phyloP scores from a whole-genome alignment of 495 filamentous ascomycete species.

The Trichoderma orchidacearum region DNA sequence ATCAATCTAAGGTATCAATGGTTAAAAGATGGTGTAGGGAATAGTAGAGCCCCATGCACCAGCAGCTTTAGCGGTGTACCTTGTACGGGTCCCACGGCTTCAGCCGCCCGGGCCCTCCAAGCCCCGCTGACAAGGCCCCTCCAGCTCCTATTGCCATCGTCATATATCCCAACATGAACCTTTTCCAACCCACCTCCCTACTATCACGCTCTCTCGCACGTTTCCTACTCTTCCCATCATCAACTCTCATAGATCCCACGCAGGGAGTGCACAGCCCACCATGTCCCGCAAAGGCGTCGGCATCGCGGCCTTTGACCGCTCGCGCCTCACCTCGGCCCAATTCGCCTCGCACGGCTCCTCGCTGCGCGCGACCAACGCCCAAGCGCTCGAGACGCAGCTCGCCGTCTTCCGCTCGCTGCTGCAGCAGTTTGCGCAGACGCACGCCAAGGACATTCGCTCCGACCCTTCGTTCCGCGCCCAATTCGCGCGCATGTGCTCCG shows the following conservation, averaged over 20 bases:
- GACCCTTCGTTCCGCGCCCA: conserved; percentile 90
- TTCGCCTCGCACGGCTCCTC: conserved; percentile 79
- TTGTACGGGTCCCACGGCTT: too few relatives aligned
- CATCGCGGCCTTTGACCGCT: conserved; percentile 81
- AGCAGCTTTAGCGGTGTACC: too few relatives aligned
- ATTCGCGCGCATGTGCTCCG: conserved; percentile 96
- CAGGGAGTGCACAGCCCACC: too few relatives aligned
- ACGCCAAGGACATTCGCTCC: conserved; percentile 87
- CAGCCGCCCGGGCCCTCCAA: too few relatives aligned
- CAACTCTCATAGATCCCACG: neutral
- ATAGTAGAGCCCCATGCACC: too few relatives aligned
- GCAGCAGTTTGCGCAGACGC: conserved; percentile 85
- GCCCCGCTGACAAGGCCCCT: too few relatives aligned
- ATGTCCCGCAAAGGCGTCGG: conserved; percentile 68
- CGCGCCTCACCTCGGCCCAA: conserved; percentile 61
- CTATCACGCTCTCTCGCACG: neutral
- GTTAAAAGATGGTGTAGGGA: too few relatives aligned
- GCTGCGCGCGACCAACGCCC: conserved; percentile 68
- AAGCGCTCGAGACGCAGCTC: conserved; percentile 79
- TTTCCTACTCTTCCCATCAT: neutral
- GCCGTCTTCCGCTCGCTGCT: conserved; percentile 89
- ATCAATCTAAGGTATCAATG: too few relatives aligned
- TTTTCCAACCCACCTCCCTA: neutral
- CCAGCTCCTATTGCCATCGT: neutral
- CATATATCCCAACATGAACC: neutral